phyloP scores from a whole-genome alignment of 148 eudicot genomes.

The Silene latifolia region DNA sequence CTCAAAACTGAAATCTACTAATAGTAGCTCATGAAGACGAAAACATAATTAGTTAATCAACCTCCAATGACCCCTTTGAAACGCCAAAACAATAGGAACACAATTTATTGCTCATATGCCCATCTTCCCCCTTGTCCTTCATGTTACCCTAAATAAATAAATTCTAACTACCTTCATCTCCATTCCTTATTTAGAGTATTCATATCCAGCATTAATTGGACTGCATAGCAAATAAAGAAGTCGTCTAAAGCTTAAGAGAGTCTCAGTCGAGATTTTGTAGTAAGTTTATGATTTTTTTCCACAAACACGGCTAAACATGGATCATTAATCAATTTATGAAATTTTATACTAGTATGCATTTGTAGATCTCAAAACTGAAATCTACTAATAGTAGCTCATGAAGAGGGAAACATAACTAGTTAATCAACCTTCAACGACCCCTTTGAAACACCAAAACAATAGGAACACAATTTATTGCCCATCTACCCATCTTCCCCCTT shows the following conservation, averaged over 20 bases:
- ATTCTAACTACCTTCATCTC: neutral
- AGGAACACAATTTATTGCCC: constrained; percentile 20
- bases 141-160: neutral
- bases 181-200: constrained; percentile 16
- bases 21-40: neutral
- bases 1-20: neutral
- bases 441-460: neutral
- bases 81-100: neutral
- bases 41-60: constrained; percentile 26
- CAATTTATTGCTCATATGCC: constrained; percentile 29
- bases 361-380: neutral
- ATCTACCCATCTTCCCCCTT: constrained; percentile 18
- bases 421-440: constrained; percentile 35
- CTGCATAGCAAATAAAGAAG: no score
- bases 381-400: neutral
- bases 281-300: no score
- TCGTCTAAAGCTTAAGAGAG: no score
- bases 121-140: neutral
- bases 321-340: no score
- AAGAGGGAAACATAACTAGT: constrained; percentile 1
- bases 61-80: constrained; percentile 25
- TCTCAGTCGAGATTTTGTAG: no score
- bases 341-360: no score
- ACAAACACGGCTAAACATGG: no score
- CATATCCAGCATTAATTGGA: no score